phyloP scores from a whole-genome alignment of 805 yeast species.

The Ogataea sp. region DNA sequence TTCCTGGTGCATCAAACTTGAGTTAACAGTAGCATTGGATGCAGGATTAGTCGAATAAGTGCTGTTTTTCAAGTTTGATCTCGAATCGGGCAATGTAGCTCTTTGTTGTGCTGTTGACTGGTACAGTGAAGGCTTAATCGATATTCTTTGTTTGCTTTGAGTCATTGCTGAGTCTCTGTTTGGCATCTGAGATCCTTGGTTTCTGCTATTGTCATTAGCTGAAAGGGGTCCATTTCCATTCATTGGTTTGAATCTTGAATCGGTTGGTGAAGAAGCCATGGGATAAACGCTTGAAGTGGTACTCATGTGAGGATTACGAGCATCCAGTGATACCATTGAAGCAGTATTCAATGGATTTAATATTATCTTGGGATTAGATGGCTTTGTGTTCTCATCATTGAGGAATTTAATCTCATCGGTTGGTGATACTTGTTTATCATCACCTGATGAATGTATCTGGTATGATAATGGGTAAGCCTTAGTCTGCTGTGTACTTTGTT shows the following conservation, averaged over 20 bases:
- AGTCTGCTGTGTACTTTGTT: too few species aligned
- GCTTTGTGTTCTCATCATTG: neutral
- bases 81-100: neutral
- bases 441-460: too few species aligned
- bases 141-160: conserved; percentile 14
- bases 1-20: neutral
- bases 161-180: neutral
- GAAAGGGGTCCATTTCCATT: too few species aligned
- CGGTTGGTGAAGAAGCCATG: neutral
- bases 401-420: neutral
- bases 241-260: neutral
- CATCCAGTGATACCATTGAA: neutral
- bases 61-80: neutral
- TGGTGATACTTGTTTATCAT: too few species aligned
- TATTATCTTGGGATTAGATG: neutral
- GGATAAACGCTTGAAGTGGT: conserved; percentile 13
- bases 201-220: too few species aligned
- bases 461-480: too few species aligned
- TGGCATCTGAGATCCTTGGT: too few species aligned
- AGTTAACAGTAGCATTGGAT: neutral
- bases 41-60: neutral
- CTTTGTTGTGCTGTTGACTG: conserved; percentile 4
- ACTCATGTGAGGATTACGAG: conserved; percentile 3
- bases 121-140: conserved; percentile 20
- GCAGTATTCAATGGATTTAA: neutral